Conservation (phyloP, 768 basidiomycete genomes). For the Trametes cinnabarina region DNA sequence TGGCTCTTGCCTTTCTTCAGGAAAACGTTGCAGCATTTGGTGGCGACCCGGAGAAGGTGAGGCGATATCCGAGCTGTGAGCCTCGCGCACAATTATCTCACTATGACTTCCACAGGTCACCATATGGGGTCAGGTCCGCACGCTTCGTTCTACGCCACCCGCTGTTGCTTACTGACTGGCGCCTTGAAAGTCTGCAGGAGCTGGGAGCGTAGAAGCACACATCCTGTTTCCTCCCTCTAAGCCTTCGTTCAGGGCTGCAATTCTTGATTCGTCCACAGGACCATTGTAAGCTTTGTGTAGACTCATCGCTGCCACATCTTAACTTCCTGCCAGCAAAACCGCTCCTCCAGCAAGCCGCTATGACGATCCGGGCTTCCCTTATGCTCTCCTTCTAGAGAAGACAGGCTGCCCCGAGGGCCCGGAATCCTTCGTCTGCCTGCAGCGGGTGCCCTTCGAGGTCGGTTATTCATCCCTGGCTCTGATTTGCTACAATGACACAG, state of each 20-base stretch:
- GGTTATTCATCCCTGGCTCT: conserved; percentile 23
- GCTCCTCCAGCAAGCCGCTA: conserved; percentile 27
- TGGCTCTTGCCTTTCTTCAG: conserved; percentile 58
- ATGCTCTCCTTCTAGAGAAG: conserved; percentile 18
- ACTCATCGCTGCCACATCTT: too few species aligned
- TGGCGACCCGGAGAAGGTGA: conserved; percentile 40
- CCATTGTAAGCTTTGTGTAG: conserved; percentile 58
- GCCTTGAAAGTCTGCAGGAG: conserved; percentile 45
- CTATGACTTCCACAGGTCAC: conserved; percentile 37
- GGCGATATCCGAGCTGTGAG: conserved; percentile 19
- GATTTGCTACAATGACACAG: too few species aligned
- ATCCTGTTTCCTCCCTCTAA: conserved; percentile 41
- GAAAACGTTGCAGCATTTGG: conserved; percentile 61
- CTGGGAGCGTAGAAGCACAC: conserved; percentile 48
- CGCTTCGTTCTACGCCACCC: not conserved
- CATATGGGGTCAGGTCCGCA: conserved; percentile 53
- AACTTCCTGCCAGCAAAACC: conserved; percentile 41
- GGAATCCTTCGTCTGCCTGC: conserved; percentile 26
- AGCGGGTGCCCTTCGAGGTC: conserved; percentile 33
- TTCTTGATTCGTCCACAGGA: conserved; percentile 51
- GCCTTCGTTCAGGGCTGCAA: conserved; percentile 49
- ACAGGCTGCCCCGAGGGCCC: conserved; percentile 24
- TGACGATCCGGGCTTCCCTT: conserved; percentile 30
- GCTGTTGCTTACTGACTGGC: not conserved
- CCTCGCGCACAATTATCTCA: not conserved